These are phyloP conservation scores for Ganoderma sinense DNA, from an alignment of 1,284 basidiomycete species.

Conservation along the genomic window DNA sequence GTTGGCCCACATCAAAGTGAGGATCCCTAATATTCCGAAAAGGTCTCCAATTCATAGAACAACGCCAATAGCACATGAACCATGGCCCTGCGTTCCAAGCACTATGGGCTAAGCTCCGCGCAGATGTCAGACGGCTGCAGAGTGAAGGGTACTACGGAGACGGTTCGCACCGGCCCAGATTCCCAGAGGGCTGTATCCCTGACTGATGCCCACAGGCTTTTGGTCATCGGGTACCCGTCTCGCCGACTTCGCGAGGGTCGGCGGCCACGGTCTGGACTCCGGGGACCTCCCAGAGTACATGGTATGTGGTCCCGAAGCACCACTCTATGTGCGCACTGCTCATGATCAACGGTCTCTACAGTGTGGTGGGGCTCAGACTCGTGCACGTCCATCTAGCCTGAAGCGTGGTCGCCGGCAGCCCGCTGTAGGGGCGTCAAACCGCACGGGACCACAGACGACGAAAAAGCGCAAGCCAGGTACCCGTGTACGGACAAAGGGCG, in stretches of 20 bases:
- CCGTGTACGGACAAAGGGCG: constrained; percentile 64
- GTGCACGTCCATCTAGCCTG: constrained; percentile 56
- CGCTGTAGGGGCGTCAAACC: constrained; percentile 53
- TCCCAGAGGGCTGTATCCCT: neutral
- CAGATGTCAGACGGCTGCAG: constrained; percentile 74
- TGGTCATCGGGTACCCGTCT: constrained; percentile 81
- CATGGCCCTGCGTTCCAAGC: constrained; percentile 78
- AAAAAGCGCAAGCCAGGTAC: constrained; percentile 75
- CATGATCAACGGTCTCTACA: constrained; percentile 37
- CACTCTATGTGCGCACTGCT: neutral
- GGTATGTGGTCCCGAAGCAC: constrained; percentile 47
- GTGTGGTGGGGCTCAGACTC: constrained; percentile 83
- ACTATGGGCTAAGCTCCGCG: constrained; percentile 68
- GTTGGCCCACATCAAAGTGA: constrained; percentile 82
- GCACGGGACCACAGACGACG: constrained; percentile 64
- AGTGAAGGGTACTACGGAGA: constrained; percentile 81
- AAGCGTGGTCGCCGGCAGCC: constrained; percentile 50
- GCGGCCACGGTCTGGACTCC: constrained; percentile 56
- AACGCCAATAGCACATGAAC: constrained; percentile 69
- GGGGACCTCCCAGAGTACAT: constrained; percentile 79
- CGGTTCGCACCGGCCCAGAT: constrained; percentile 49
- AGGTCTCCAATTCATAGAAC: neutral
- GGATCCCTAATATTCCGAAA: constrained; percentile 12
- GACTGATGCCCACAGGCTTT: constrained; percentile 56
- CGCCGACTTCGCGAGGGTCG: constrained; percentile 63